phyloP scores from a whole-genome alignment of 495 filamentous ascomycete genomes.

The Jackrogersella minutella region DNA sequence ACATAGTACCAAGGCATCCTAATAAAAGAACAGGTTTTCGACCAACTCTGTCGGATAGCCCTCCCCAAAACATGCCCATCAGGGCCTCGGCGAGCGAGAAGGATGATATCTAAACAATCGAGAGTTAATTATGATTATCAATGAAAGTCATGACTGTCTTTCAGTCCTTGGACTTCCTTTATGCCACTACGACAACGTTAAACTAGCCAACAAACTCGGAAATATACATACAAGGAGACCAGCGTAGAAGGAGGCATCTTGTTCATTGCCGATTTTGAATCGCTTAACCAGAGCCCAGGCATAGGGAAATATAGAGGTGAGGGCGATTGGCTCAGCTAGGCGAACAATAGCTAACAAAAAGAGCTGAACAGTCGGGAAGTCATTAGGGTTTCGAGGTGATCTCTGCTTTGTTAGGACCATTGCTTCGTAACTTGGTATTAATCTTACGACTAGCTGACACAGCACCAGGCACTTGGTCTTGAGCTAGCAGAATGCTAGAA shows the following conservation, averaged over 20 bases:
- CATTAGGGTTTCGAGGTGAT: constrained; percentile 61
- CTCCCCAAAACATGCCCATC: constrained; percentile 87
- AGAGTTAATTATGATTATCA: constrained; percentile 4
- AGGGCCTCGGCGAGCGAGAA: constrained; percentile 82
- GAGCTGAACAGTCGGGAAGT: constrained; percentile 79
- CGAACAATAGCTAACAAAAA: constrained; percentile 71
- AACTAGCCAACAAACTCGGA: neutral
- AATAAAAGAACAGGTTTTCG: constrained; percentile 84
- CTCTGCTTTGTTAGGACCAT: constrained; percentile 55
- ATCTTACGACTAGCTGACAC: constrained; percentile 46
- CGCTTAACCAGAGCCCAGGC: constrained; percentile 83
- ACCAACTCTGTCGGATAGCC: constrained; percentile 79
- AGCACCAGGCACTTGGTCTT: constrained; percentile 33
- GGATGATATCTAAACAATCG: constrained; percentile 64
- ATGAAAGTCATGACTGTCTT: neutral
- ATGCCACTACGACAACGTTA: neutral
- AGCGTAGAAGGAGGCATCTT: constrained; percentile 81
- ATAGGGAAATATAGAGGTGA: constrained; percentile 89
- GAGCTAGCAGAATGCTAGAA: constrained; percentile 26
- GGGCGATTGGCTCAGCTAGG: constrained; percentile 86
- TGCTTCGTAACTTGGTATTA: constrained; percentile 46
- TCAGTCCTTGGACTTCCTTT: neutral
- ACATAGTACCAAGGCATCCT: constrained; percentile 80
- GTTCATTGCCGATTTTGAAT: constrained; percentile 70
- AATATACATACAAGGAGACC: constrained; percentile 67